phyloP scores from a whole-genome alignment of 2,329 filamentous ascomycete species.

The Colletotrichum eremochloae region DNA sequence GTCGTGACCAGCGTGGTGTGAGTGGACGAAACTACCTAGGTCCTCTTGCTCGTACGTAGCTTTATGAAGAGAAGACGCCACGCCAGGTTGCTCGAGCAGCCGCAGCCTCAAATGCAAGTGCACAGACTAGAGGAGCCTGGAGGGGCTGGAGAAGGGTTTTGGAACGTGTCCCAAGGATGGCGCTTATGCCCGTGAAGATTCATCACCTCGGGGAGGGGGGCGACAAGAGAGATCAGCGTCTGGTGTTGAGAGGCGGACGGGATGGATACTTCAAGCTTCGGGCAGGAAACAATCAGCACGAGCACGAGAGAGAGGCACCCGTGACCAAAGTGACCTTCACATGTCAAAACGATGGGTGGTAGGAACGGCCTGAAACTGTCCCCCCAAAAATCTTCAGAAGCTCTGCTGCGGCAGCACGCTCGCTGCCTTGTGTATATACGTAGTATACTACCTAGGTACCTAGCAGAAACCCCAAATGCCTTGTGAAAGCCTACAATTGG shows the following conservation, averaged over 20 bases:
- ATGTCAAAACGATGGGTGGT: constrained; percentile 25
- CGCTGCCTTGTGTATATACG: neutral
- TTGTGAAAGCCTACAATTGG: constrained; percentile 31
- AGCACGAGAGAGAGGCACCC: constrained; percentile 12
- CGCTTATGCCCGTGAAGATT: constrained; percentile 19
- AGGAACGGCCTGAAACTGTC: constrained; percentile 35
- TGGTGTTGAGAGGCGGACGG: constrained; percentile 20
- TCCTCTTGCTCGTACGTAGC: constrained; percentile 3
- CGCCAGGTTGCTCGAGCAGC: constrained; percentile 15
- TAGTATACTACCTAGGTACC: no score
- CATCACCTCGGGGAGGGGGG: neutral
- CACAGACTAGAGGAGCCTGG: constrained; percentile 23
- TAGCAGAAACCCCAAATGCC: constrained; percentile 11
- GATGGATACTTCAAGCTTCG: constrained; percentile 18
- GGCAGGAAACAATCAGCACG: constrained; percentile 27
- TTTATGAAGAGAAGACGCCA: neutral
- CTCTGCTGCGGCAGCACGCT: constrained; percentile 24
- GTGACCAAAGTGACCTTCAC: constrained; percentile 29
- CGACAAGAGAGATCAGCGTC: constrained; percentile 1
- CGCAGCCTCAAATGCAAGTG: constrained; percentile 10
- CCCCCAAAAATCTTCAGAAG: constrained; percentile 22
- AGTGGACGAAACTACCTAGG: constrained; percentile 13
- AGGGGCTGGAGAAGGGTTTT: constrained; percentile 26
- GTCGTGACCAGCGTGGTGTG: neutral
- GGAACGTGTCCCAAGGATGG: constrained; percentile 28